Evolutionary conservation across 108 stramenopile species (phyloP), one percentile per base, ranked within the genome.

Genomic region (Nitzschia sp.): DNA sequence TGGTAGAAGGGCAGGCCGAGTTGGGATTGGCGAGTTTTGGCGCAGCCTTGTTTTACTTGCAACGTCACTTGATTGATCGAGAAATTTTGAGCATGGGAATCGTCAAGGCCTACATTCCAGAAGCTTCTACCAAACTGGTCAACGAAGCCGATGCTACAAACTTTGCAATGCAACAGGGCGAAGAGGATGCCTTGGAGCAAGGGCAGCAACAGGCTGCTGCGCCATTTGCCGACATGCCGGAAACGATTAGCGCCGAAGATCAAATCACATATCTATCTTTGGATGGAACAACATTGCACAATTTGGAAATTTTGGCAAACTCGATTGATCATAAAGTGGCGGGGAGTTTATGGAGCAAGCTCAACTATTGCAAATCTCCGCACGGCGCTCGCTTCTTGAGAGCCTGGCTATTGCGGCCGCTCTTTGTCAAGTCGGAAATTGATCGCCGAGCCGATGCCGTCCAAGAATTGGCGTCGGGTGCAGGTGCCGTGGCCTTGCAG

Each of bases 321-420:
- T 57, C 85, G 8, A 68, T 76, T 6, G 83, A 88, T 67, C 68
- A 82, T 81, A 93, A 84, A 69, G 82, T 59, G 30, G 71, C 76
- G 15, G 98, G 98, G 0, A 87, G 88, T 28, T 82, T 99, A 5
- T 97, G 98, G 82, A 89, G 89, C 21, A 92, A 90, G 70, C 71
- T 99, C 71, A 95, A 98, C 72, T 71, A 70, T 34, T 96, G 95
- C 71, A 84, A 87, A 63, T 98, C 94, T 45, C 90, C 97, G 9
- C 94, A 95, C 65, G 99, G 99, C 59, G 68, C 84, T 42, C 92
- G 99, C 27, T 78, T 96, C 64, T 86, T 99, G 25, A 85, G 89
- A 3, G 96, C 95, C 13, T 99, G 98, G 99, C 72, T 99, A 46
- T 82, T 96, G 23, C 81, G 95, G 6, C 99, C 99, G 6, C 83